Percentiles rank a stretch among this genome's conserved stretches.
These are phyloP conservation scores for Calonectria honghensis DNA, from an alignment of 2,329 filamentous ascomycete genomes.

Conservation along the genomic window DNA sequence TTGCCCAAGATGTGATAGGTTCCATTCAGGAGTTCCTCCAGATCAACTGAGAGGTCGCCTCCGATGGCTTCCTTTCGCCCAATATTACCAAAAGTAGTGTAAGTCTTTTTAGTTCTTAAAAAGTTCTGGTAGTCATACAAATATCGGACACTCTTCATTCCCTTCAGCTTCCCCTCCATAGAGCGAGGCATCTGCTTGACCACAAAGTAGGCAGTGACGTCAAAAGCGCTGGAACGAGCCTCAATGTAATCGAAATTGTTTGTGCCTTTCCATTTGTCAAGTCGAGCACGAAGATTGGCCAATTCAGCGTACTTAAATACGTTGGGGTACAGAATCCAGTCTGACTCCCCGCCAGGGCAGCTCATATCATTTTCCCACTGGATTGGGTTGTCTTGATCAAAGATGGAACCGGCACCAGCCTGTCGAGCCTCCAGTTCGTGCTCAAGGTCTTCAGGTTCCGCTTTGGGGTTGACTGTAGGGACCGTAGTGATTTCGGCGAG, in stretches of 20 bases:
- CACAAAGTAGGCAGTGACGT: slow-evolving; percentile 18
- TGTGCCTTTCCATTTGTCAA: slow-evolving; percentile 21
- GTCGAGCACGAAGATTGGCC: slow-evolving; percentile 12
- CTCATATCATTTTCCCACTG: slow-evolving; percentile 29
- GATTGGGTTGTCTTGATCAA: slow-evolving; percentile 20
- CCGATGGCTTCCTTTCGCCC: background rate
- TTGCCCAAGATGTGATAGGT: slow-evolving; percentile 3
- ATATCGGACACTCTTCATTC: slow-evolving; percentile 14
- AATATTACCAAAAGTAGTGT: slow-evolving; percentile 21
- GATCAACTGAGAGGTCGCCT: background rate
- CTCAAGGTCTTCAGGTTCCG: background rate
- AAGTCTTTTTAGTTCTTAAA: slow-evolving; percentile 19
- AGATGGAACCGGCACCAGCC: slow-evolving; percentile 17
- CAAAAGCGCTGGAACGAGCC: background rate
- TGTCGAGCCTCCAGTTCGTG: slow-evolving; percentile 16
- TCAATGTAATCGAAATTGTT: slow-evolving; percentile 19
- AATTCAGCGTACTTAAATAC: slow-evolving; percentile 11
- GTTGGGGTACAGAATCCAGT: slow-evolving; percentile 19
- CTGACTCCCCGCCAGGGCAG: slow-evolving; percentile 24
- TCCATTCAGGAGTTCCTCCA: slow-evolving; percentile 16
- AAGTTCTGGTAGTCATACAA: slow-evolving; percentile 28
- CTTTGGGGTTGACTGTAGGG: background rate
- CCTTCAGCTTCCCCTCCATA: slow-evolving; percentile 18
- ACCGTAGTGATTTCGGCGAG: background rate
- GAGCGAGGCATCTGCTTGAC: slow-evolving; percentile 25